A percentile compares a stretch with the other conserved stretches of the same genome.
Conservation (phyloP, 225 moss, liverwort and hornwort genomes). For the Sphagnum contortum region DNA sequence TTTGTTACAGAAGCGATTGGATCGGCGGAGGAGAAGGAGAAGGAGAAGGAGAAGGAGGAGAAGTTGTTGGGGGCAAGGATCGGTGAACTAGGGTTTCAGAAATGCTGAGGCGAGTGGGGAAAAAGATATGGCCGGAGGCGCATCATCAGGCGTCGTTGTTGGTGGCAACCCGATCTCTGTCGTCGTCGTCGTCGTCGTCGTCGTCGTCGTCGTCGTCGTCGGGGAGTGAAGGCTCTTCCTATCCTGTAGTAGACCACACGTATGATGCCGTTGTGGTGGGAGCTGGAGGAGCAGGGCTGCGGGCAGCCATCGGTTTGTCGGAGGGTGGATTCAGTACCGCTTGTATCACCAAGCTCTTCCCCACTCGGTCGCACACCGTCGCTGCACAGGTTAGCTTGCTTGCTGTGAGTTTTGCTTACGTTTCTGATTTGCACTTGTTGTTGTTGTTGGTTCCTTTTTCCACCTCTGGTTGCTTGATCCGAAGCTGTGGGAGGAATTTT, state of each 20-base stretch:
- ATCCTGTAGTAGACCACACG: constrained; percentile 82
- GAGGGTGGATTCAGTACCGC: constrained; percentile 87
- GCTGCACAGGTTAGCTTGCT: constrained; percentile 66
- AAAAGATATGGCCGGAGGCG: constrained; percentile 16
- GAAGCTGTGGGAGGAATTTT: not conserved
- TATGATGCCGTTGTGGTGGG: constrained; percentile 94
- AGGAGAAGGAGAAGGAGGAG: too few species aligned
- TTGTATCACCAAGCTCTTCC: constrained; percentile 95
- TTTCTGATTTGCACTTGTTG: constrained; percentile 1
- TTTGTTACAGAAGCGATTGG: too few species aligned
- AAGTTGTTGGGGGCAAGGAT: too few species aligned
- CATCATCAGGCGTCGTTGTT: not conserved
- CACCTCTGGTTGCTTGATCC: not conserved
- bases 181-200: too few species aligned
- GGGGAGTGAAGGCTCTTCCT: constrained; percentile 13
- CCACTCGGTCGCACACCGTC: constrained; percentile 94
- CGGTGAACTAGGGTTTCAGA: not conserved
- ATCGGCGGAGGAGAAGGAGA: too few species aligned
- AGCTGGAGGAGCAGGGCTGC: constrained; percentile 88
- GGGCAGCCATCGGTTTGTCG: constrained; percentile 91
- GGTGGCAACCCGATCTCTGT: constrained; percentile 9
- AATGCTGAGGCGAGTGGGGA: constrained; percentile 32
- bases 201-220: too few species aligned
- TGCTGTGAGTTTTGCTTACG: too few species aligned
- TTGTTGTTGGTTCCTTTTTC: not conserved